Conservation (phyloP, 805 yeast species). For the Saturnispora halmiae region DNA sequence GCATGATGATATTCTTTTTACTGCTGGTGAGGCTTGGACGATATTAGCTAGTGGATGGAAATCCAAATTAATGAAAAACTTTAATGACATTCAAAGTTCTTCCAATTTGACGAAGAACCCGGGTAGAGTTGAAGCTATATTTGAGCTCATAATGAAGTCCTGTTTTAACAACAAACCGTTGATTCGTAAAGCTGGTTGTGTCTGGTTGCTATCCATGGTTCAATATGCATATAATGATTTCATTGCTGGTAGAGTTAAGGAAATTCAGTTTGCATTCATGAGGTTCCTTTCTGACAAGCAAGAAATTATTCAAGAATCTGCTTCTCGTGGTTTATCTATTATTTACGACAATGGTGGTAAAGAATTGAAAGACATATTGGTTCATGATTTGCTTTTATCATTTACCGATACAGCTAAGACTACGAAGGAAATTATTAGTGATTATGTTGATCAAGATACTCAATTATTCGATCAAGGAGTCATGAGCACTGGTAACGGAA, state of each 20-base stretch:
- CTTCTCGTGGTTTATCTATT: slow-evolving; percentile 78
- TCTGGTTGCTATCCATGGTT: slow-evolving; percentile 75
- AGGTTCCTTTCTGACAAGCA: slow-evolving; percentile 71
- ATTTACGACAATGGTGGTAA: slow-evolving; percentile 69
- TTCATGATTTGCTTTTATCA: slow-evolving; percentile 61
- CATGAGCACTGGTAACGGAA: slow-evolving; percentile 72
- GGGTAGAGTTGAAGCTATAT: slow-evolving; percentile 25
- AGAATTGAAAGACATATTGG: slow-evolving; percentile 61
- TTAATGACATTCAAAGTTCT: slow-evolving; percentile 55
- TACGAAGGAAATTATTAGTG: slow-evolving; percentile 39
- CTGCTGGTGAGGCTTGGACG: slow-evolving; percentile 77
- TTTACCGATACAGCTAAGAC: slow-evolving; percentile 62
- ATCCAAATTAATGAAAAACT: slow-evolving; percentile 43
- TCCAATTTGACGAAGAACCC: slow-evolving; percentile 26
- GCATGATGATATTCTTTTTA: slow-evolving; percentile 65
- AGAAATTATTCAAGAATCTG: slow-evolving; percentile 85
- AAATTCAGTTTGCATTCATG: slow-evolving; percentile 69
- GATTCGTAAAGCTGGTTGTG: slow-evolving; percentile 64
- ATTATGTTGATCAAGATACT: slow-evolving; percentile 69
- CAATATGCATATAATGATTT: slow-evolving; percentile 57
- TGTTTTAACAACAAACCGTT: slow-evolving; percentile 64
- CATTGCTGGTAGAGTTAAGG: slow-evolving; percentile 37
- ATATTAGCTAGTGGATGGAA: slow-evolving; percentile 69
- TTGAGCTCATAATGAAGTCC: slow-evolving; percentile 42
- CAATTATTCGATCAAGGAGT: slow-evolving; percentile 78